Conservation (phyloP, 148 eudicot genomes). For the Chenopodium suecicum region DNA sequence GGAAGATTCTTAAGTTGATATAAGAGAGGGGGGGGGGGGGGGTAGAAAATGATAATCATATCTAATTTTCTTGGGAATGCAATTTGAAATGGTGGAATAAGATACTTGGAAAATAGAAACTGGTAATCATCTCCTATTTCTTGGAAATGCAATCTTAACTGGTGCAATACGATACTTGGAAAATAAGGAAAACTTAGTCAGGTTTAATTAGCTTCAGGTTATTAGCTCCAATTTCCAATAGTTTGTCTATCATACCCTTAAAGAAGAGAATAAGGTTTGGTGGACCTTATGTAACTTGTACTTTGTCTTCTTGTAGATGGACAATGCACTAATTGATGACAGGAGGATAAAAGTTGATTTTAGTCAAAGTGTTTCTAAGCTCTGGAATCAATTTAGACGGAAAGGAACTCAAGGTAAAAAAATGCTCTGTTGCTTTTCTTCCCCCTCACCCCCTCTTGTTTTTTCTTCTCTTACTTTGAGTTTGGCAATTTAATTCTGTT, state of each 20-base stretch:
- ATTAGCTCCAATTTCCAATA: background rate
- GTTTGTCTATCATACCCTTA: background rate
- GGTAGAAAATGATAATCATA: background rate
- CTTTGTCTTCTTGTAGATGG: constrained; percentile 59
- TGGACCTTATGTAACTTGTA: background rate
- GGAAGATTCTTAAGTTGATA: background rate
- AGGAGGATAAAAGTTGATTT: constrained; percentile 94
- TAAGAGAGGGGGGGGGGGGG: background rate
- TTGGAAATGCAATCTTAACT: background rate
- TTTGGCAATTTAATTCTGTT: background rate
- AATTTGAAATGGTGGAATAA: background rate
- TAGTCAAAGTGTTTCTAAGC: constrained; percentile 92
- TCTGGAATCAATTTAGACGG: constrained; percentile 84
- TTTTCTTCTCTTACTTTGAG: background rate
- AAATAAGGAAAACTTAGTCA: background rate
- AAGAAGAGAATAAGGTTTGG: background rate
- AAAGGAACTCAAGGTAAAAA: constrained; percentile 54
- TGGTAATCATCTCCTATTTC: background rate
- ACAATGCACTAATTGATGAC: constrained; percentile 93
- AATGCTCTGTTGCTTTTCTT: background rate
- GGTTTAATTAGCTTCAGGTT: background rate
- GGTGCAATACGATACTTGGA: background rate
- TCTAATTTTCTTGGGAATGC: background rate
- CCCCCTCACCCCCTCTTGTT: background rate
- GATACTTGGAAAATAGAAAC: background rate